phyloP scores from a whole-genome alignment of 805 yeast genomes.

The Yamadazyma scolyti region DNA sequence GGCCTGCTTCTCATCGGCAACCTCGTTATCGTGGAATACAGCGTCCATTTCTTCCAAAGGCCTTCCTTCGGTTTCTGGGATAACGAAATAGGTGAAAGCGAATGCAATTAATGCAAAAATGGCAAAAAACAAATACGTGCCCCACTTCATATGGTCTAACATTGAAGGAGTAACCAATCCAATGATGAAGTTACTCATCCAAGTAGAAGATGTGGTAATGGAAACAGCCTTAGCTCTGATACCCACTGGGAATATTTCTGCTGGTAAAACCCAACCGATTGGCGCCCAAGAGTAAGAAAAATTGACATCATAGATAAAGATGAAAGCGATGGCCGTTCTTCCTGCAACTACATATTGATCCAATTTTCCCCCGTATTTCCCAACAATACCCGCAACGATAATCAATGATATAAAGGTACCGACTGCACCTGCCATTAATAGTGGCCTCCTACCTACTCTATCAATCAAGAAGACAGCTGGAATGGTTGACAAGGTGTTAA shows the following conservation, averaged over 20 bases:
- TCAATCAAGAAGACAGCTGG: conserved; percentile 34
- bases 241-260: conserved; percentile 38
- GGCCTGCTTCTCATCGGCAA: conserved; percentile 7
- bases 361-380: conserved; percentile 11
- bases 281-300: conserved; percentile 30
- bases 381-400: conserved; percentile 19
- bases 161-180: conserved; percentile 36
- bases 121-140: conserved; percentile 22
- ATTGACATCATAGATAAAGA: conserved; percentile 27
- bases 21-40: conserved; percentile 12
- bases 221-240: conserved; percentile 36
- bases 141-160: conserved; percentile 22
- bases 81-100: conserved; percentile 29
- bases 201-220: conserved; percentile 35
- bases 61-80: conserved; percentile 77
- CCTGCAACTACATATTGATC: conserved; percentile 15
- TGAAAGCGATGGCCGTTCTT: conserved; percentile 35
- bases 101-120: conserved; percentile 25
- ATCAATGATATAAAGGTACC: conserved; percentile 30
- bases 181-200: conserved; percentile 35
- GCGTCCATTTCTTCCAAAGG: conserved; percentile 69
- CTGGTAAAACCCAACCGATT: conserved; percentile 37
- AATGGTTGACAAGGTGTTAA: conserved; percentile 29
- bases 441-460: conserved; percentile 33
- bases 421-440: conserved; percentile 27